Evolutionary conservation across 768 basidiomycete genomes (phyloP).

Genomic region (Tulasnella sp.): DNA sequence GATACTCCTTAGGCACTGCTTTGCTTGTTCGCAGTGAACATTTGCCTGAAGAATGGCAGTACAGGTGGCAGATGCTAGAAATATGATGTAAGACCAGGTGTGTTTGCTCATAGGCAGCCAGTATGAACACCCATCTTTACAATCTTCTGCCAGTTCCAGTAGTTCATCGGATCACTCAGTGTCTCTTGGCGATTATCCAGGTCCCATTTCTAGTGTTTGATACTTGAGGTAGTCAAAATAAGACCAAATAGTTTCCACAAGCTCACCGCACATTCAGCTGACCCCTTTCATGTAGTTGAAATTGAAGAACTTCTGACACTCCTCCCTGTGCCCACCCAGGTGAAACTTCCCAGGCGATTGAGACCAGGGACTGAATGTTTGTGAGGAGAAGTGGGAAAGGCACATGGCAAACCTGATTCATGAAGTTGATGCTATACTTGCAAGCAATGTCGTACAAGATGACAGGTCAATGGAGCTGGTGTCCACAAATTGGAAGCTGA

Average conservation of each 20-base stretch:
- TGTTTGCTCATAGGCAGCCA: background rate
- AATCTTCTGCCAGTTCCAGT: background rate
- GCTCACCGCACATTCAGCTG: background rate
- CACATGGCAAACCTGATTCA: background rate
- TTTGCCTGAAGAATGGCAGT: background rate
- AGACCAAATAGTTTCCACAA: background rate
- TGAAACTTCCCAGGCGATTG: background rate
- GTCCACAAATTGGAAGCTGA: background rate
- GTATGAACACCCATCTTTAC: background rate
- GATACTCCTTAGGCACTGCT: background rate
- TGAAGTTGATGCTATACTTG: background rate
- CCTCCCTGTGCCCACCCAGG: background rate
- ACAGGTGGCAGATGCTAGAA: background rate
- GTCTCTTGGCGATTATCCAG: background rate
- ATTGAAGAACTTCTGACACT: background rate
- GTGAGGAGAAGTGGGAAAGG: background rate
- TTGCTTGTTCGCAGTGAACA: background rate
- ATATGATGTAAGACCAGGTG: background rate
- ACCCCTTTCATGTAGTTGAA: background rate
- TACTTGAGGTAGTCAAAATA: background rate
- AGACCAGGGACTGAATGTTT: background rate
- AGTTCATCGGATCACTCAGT: background rate
- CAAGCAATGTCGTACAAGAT: background rate
- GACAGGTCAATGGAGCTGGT: too few relatives aligned
- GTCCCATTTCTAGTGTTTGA: background rate